Conservation (phyloP, 2,329 filamentous ascomycete species). For the Neoarthrinium moseri region DNA sequence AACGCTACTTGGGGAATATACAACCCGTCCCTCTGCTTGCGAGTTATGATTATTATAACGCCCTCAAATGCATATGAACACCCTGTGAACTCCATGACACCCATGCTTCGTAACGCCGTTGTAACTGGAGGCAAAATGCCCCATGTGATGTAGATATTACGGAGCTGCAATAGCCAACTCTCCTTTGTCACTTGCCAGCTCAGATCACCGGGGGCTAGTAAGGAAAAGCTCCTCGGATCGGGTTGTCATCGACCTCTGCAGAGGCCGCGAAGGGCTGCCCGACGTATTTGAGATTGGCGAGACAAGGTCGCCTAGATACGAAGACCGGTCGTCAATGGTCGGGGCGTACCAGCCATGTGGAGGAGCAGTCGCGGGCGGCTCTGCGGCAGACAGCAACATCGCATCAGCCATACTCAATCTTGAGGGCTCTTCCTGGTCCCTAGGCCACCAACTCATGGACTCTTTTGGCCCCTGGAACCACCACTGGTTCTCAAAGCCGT, state of each 20-base stretch:
- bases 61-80: too few species aligned
- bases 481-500: constrained; percentile 58
- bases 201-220: background rate
- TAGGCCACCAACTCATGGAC: constrained; percentile 18
- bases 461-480: constrained; percentile 48
- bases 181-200: background rate
- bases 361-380: constrained; percentile 18
- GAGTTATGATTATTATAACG: too few species aligned
- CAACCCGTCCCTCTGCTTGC: too few species aligned
- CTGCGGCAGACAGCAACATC: constrained; percentile 19
- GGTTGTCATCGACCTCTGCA: constrained; percentile 36
- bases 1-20: too few species aligned
- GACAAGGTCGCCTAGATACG: constrained; percentile 24
- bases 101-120: too few species aligned
- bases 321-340: constrained; percentile 10
- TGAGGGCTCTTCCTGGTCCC: constrained; percentile 19
- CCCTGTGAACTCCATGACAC: too few species aligned
- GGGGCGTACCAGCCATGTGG: constrained; percentile 11
- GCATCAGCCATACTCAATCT: constrained; percentile 22
- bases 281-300: constrained; percentile 35
- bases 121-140: too few species aligned
- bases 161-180: too few species aligned
- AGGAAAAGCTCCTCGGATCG: constrained; percentile 40
- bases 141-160: too few species aligned
- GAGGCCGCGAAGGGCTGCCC: constrained; percentile 21